Conservation (phyloP, 495 filamentous ascomycete species). For the Margaritispora aquatica region DNA sequence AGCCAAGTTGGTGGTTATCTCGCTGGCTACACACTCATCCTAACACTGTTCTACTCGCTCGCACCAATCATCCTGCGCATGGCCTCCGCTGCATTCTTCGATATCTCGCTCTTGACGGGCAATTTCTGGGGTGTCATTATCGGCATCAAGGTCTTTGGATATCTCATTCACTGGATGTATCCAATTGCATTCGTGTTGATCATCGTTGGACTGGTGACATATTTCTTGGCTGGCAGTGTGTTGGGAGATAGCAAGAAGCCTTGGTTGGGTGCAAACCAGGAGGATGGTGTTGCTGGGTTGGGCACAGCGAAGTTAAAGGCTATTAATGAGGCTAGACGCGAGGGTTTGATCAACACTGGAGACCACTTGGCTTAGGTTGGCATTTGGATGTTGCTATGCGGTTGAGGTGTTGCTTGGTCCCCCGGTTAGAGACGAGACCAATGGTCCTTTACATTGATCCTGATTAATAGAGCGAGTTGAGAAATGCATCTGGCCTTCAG, state of each 20-base stretch:
- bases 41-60: constrained; percentile 79
- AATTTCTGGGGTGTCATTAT: constrained; percentile 98
- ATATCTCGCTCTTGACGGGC: constrained; percentile 86
- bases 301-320: constrained; percentile 85
- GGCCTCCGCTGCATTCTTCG: constrained; percentile 89
- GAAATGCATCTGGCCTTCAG: too few relatives aligned
- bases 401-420: too few relatives aligned
- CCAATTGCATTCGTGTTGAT: constrained; percentile 93
- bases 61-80: constrained; percentile 85
- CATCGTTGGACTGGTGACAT: constrained; percentile 72
- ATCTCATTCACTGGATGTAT: constrained; percentile 81
- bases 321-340: constrained; percentile 42
- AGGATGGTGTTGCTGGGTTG: constrained; percentile 69
- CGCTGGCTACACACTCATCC: constrained; percentile 76
- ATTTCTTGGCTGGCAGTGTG: constrained; percentile 69
- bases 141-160: constrained; percentile 77
- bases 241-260: constrained; percentile 92
- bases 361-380: constrained; percentile 1
- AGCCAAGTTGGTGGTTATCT: constrained; percentile 70
- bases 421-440: too few relatives aligned
- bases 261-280: constrained; percentile 85
- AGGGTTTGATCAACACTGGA: constrained; percentile 12
- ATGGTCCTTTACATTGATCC: too few relatives aligned
- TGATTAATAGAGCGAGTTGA: neutral
- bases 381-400: neutral